These are phyloP conservation scores for Mucor sp. DNA, from an alignment of 371 early-diverging fungal species.

Conservation along the genomic window DNA sequence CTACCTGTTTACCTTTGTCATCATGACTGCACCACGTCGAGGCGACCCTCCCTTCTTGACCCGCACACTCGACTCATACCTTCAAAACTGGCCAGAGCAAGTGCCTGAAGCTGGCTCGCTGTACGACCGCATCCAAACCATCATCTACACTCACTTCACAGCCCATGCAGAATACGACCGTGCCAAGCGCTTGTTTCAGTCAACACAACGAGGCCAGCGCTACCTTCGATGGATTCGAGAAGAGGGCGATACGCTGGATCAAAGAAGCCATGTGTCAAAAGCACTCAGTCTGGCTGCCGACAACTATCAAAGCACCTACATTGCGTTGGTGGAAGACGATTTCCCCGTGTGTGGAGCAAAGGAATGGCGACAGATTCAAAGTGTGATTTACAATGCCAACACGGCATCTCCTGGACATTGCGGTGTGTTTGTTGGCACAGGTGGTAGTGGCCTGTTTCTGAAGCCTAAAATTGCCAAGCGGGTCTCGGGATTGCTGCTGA, in stretches of 20 bases:
- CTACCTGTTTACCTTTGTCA: slow-evolving; percentile 41
- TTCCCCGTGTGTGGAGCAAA: slow-evolving; percentile 58
- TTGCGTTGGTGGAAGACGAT: slow-evolving; percentile 63
- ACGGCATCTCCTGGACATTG: slow-evolving; percentile 51
- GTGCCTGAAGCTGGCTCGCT: slow-evolving; percentile 27
- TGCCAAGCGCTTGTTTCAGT: slow-evolving; percentile 27
- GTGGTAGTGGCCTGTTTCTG: slow-evolving; percentile 61
- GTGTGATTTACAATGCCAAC: slow-evolving; percentile 54
- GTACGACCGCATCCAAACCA: slow-evolving; percentile 44
- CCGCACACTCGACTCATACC: slow-evolving; percentile 44
- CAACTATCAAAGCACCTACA: slow-evolving; percentile 43
- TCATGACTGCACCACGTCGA: slow-evolving; percentile 53
- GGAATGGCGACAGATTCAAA: slow-evolving; percentile 59
- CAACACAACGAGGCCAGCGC: slow-evolving; percentile 37
- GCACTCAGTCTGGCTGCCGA: slow-evolving; percentile 44
- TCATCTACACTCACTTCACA: slow-evolving; percentile 53
- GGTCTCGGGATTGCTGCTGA: slow-evolving; percentile 43
- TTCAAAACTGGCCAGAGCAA: slow-evolving; percentile 34
- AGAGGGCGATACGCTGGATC: slow-evolving; percentile 41
- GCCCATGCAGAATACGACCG: slow-evolving; percentile 42
- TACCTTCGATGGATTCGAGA: slow-evolving; percentile 48
- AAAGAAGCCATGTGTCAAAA: slow-evolving; percentile 46
- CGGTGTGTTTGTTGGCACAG: slow-evolving; percentile 66
- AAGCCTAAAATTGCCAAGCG: slow-evolving; percentile 49
- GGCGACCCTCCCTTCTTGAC: slow-evolving; percentile 43